Percentiles rank a stretch among this genome's conserved stretches.
These are phyloP conservation scores for Pythium folliculosum DNA, from an alignment of 352 stramenopile species.

Conservation along the genomic window DNA sequence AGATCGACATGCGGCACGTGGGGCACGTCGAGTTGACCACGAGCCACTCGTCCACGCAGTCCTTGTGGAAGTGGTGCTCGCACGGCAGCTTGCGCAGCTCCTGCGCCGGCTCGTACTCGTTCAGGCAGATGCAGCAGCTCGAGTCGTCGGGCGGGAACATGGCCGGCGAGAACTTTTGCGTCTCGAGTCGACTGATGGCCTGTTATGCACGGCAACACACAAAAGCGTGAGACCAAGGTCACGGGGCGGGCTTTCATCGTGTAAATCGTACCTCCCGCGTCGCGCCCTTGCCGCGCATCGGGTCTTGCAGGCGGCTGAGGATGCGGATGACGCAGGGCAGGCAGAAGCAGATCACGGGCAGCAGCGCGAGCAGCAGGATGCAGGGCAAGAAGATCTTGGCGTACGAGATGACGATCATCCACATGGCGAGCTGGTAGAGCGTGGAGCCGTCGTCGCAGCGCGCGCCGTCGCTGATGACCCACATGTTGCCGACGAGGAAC, in stretches of 20 bases:
- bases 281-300: slow-evolving; percentile 85
- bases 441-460: slow-evolving; percentile 75
- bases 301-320: slow-evolving; percentile 88
- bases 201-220: no score
- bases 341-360: slow-evolving; percentile 94
- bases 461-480: slow-evolving; percentile 83
- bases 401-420: slow-evolving; percentile 93
- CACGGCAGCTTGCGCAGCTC: slow-evolving; percentile 93
- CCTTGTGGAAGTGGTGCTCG: slow-evolving; percentile 94
- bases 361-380: slow-evolving; percentile 84
- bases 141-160: slow-evolving; percentile 83
- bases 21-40: slow-evolving; percentile 87
- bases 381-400: slow-evolving; percentile 93
- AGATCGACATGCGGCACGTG: slow-evolving; percentile 87
- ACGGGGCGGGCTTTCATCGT: no score
- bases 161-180: slow-evolving; percentile 51
- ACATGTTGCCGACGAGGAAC: slow-evolving; percentile 90
- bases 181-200: slow-evolving; percentile 70
- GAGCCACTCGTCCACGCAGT: slow-evolving; percentile 91
- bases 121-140: slow-evolving; percentile 92
- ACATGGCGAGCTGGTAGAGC: slow-evolving; percentile 86
- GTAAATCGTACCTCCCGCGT: slow-evolving; percentile 54
- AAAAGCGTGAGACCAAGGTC: not conserved
- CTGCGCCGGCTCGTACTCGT: slow-evolving; percentile 88
- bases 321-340: slow-evolving; percentile 92